Conservation (phyloP, 495 filamentous ascomycete genomes). For the Podospora sp. region DNA sequence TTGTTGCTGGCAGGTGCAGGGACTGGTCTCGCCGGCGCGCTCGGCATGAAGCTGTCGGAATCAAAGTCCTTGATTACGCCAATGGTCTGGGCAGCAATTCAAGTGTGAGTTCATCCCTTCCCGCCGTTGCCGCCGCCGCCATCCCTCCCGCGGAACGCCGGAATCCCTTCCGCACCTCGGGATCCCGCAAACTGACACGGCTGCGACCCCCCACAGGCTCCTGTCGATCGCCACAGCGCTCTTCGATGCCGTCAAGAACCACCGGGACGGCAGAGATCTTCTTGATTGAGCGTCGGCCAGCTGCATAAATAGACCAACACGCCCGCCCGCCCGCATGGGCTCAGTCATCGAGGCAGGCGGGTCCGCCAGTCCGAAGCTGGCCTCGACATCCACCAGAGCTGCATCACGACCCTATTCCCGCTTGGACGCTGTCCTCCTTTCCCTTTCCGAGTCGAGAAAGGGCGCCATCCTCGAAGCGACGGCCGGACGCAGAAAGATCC, state of each 20-base stretch:
- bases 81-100: slow-evolving; percentile 27
- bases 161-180: not conserved
- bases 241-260: slow-evolving; percentile 35
- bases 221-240: slow-evolving; percentile 28
- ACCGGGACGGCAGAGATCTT: slow-evolving; percentile 34
- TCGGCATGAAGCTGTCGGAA: slow-evolving; percentile 25
- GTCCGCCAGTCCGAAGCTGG: not conserved
- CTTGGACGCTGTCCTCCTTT: not conserved
- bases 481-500: slow-evolving; percentile 9
- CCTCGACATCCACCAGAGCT: not conserved
- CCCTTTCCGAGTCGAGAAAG: not conserved
- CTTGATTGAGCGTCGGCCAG: slow-evolving; percentile 25
- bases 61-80: slow-evolving; percentile 32
- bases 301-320: not conserved
- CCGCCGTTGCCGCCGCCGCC: not conserved
- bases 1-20: slow-evolving; percentile 33
- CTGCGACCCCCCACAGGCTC: slow-evolving; percentile 21
- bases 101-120: slow-evolving; percentile 28
- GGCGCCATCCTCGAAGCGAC: not conserved
- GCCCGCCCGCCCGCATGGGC: not conserved
- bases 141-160: slow-evolving; percentile 10
- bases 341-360: not conserved
- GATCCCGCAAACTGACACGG: slow-evolving; percentile 12
- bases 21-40: slow-evolving; percentile 25
- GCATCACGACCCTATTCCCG: not conserved